phyloP scores from a whole-genome alignment of 495 filamentous ascomycete species.

The Hypoxylon subgilvum region DNA sequence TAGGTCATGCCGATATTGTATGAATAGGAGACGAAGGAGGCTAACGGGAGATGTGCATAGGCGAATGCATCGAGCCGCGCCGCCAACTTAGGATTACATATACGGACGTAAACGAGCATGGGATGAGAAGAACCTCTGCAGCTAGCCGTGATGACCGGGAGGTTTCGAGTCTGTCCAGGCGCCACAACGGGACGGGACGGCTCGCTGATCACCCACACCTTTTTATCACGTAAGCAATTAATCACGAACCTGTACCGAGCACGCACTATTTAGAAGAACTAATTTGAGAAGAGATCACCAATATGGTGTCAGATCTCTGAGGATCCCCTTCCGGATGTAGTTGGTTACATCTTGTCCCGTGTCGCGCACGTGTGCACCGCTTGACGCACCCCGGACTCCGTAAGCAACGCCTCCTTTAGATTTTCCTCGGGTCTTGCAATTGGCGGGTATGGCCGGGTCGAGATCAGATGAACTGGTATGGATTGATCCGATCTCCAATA shows the following conservation, averaged over 20 bases:
- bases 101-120: constrained; percentile 29
- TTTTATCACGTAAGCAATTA: constrained; percentile 7
- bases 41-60: constrained; percentile 22
- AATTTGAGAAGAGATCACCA: not conserved
- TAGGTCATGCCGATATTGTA: constrained; percentile 1
- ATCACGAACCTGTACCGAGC: constrained; percentile 1
- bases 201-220: constrained; percentile 24
- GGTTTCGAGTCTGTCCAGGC: not conserved
- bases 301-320: constrained; percentile 6
- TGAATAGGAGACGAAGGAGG: not conserved
- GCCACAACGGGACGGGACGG: constrained; percentile 26
- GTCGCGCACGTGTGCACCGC: constrained; percentile 32
- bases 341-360: constrained; percentile 35
- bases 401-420: no score
- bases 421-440: constrained; percentile 2
- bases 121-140: constrained; percentile 15
- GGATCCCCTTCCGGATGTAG: constrained; percentile 11
- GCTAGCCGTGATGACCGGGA: constrained; percentile 18
- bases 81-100: constrained; percentile 18
- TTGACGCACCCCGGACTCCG: constrained; percentile 32
- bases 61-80: constrained; percentile 34
- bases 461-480: constrained; percentile 18
- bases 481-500: not conserved
- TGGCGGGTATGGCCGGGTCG: constrained; percentile 2
- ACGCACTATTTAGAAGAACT: constrained; percentile 9